Evolutionary conservation across 1,284 basidiomycete species (phyloP), one percentile per base, ranked within the genome.

Genomic region (Ceratobasidium sp.): DNA sequence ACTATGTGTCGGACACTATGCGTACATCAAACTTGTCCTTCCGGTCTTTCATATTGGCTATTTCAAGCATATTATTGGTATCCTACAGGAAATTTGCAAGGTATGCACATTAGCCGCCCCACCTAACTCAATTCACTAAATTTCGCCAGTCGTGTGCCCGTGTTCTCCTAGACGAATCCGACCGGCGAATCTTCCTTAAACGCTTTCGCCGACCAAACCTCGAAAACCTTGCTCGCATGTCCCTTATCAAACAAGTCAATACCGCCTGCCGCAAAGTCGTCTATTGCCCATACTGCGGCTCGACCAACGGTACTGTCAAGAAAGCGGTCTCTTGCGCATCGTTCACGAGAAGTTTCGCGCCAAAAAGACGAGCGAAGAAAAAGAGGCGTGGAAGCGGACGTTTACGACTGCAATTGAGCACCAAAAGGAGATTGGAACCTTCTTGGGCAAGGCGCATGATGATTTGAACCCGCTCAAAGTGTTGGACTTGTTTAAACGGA

Each of bases 41-140:
- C 96, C 96, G 0, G 96, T 98, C 13, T 99, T 98, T 77, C 96
- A 99, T 77, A 94, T 98, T 72, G 97, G 97, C 15, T 99, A 94
- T 81, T 98, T 99, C 83, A 94, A 96, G 77, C 94, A 98, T 72
- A 93, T 91, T 13, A 94, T 99, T 70, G 86, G 87, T 53, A 93
- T 99, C 74, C 84, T 99, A 0, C 97, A 99, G 78, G 92, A 92
- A 76, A 94, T 98, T 74, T 98, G 96, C 85, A 98, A 98, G 82
- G 94, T 94, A 70, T 53, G 84, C 47, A 1, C 25, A 8, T 20
- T 58, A 35, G 15, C 68, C 22, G 32, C 47, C 50, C 43, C 42
- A 17, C 13, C 58, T 25, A 54, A 50, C 27, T 34, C 12, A 32
- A 8, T 45, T 54, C 32, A 55, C 53, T 38, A 35, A 35, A 25